These are phyloP conservation scores for Kluyveromyces nonfermentans DNA, from an alignment of 805 yeast species.

Conservation along the genomic window DNA sequence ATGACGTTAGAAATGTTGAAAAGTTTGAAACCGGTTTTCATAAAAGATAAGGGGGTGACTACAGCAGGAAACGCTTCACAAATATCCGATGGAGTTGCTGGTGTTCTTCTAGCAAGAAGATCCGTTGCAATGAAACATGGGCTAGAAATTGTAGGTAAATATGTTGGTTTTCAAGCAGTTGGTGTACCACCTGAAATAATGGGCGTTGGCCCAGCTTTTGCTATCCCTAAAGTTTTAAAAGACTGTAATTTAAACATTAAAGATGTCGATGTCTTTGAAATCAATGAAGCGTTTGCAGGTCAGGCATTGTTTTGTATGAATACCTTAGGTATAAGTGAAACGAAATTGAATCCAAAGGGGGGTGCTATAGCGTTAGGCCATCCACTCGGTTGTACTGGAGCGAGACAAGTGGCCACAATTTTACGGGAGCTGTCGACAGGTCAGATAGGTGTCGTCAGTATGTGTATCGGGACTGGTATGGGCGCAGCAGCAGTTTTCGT, in stretches of 20 bases:
- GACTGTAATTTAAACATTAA: conserved; percentile 48
- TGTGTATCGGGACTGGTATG: conserved; percentile 99
- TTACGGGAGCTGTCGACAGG: conserved; percentile 71
- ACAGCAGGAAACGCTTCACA: conserved; percentile 97
- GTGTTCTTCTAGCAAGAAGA: conserved; percentile 75
- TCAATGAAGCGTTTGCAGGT: conserved; percentile 95
- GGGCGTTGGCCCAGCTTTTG: conserved; percentile 97
- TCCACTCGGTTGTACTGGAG: conserved; percentile 86
- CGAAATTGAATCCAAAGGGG: conserved; percentile 81
- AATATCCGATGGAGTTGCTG: conserved; percentile 93
- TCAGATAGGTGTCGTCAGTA: conserved; percentile 82
- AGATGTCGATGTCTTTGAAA: conserved; percentile 72
- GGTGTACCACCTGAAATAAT: conserved; percentile 97
- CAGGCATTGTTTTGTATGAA: conserved; percentile 76
- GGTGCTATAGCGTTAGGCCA: conserved; percentile 97
- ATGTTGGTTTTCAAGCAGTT: conserved; percentile 64
- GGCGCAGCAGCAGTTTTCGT: conserved; percentile 90
- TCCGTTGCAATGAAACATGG: conserved; percentile 69
- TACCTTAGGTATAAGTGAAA: conserved; percentile 53
- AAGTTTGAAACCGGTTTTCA: conserved; percentile 81
- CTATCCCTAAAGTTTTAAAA: conserved; percentile 76
- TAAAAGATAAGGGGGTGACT: conserved; percentile 63
- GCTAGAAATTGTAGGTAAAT: conserved; percentile 70
- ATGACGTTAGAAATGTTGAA: conserved; percentile 70
- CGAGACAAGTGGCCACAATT: conserved; percentile 86